Evolutionary conservation across 805 yeast genomes (phyloP).

Genomic region (Candida corydali): DNA sequence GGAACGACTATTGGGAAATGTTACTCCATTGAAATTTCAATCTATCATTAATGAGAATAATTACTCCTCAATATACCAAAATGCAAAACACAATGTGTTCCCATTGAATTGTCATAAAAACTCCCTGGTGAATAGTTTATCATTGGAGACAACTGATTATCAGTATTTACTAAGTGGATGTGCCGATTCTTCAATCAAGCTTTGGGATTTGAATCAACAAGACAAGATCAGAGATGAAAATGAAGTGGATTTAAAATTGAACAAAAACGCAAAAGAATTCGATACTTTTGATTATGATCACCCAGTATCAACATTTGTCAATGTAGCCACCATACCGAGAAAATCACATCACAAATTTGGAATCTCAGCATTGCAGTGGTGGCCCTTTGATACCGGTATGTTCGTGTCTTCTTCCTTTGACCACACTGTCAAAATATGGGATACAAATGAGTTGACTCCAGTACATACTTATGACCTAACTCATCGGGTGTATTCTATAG

Average conservation of each 20-base stretch:
- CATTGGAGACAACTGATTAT: slow-evolving; percentile 45
- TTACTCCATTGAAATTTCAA: slow-evolving; percentile 30
- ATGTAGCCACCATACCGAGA: slow-evolving; percentile 33
- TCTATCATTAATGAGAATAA: slow-evolving; percentile 33
- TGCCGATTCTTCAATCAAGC: slow-evolving; percentile 61
- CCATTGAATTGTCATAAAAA: slow-evolving; percentile 42
- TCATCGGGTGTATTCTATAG: slow-evolving; percentile 63
- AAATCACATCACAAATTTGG: slow-evolving; percentile 61
- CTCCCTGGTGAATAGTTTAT: slow-evolving; percentile 57
- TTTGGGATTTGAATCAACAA: slow-evolving; percentile 52
- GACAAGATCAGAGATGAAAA: slow-evolving; percentile 11
- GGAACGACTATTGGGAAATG: slow-evolving; percentile 27
- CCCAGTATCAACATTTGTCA: slow-evolving; percentile 20
- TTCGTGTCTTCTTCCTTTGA: slow-evolving; percentile 82
- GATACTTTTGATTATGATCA: slow-evolving; percentile 31
- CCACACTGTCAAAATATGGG: slow-evolving; percentile 75
- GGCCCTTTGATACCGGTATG: slow-evolving; percentile 86
- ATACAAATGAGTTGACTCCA: slow-evolving; percentile 58
- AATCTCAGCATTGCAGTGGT: slow-evolving; percentile 74
- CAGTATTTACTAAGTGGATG: slow-evolving; percentile 64
- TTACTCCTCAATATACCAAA: slow-evolving; percentile 27
- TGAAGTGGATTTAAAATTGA: slow-evolving; percentile 13
- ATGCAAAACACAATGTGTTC: slow-evolving; percentile 22
- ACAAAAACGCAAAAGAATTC: slow-evolving; percentile 9
- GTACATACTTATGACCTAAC: slow-evolving; percentile 65